These are phyloP conservation scores for Kwoniella bestiolae DNA, from an alignment of 768 basidiomycete genomes.

Conservation along the genomic window DNA sequence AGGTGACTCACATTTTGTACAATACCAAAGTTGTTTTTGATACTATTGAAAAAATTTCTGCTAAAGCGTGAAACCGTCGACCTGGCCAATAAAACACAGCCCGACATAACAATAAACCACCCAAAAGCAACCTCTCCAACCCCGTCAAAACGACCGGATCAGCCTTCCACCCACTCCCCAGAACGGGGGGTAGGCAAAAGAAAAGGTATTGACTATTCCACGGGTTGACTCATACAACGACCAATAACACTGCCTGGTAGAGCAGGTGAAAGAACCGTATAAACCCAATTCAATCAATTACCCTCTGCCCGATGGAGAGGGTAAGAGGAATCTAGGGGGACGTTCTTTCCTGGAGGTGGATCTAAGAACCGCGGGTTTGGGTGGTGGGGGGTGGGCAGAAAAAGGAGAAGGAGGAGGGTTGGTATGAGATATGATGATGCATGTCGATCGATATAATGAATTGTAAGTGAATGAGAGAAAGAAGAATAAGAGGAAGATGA, in stretches of 20 bases:
- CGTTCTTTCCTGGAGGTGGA: constrained; percentile 51
- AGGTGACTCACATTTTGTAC: constrained; percentile 15
- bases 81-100: neutral
- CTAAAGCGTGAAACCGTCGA: neutral
- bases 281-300: constrained; percentile 15
- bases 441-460: constrained; percentile 8
- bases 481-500: neutral
- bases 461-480: neutral
- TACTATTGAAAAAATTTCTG: constrained; percentile 6
- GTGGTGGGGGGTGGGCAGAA: constrained; percentile 11
- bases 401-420: constrained; percentile 1
- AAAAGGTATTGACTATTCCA: constrained; percentile 40
- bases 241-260: constrained; percentile 52
- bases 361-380: constrained; percentile 56
- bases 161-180: neutral
- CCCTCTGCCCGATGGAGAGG: constrained; percentile 3
- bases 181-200: constrained; percentile 5
- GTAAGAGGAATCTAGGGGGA: constrained; percentile 27
- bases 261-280: constrained; percentile 49
- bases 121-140: constrained; percentile 24
- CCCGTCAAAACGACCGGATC: constrained; percentile 22
- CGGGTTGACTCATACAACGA: constrained; percentile 56
- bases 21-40: neutral
- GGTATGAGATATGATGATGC: constrained; percentile 12
- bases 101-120: constrained; percentile 11